phyloP scores from a whole-genome alignment of 352 stramenopile species.

The Phytopythium delawarense region DNA sequence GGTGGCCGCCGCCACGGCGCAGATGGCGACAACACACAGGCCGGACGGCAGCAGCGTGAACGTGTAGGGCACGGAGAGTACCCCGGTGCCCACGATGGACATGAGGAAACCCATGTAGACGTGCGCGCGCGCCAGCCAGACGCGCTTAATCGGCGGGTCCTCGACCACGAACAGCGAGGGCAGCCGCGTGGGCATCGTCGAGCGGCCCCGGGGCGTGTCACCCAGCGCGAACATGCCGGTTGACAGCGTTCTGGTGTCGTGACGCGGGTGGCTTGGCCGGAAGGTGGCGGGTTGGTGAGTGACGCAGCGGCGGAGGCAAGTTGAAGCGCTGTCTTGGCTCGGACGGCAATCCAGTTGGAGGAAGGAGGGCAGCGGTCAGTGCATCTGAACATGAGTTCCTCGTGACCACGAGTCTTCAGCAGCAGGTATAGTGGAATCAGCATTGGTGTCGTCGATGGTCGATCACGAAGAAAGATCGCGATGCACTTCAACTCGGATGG shows the following conservation, averaged over 20 bases:
- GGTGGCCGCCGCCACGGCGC: slow-evolving; percentile 40
- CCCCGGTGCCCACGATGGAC: slow-evolving; percentile 68
- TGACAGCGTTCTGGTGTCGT: neutral
- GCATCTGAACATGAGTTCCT: neutral
- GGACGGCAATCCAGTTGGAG: neutral
- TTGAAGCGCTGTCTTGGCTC: neutral
- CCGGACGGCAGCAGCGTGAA: slow-evolving; percentile 41
- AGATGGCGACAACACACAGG: slow-evolving; percentile 32
- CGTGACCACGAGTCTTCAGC: slow-evolving; percentile 1
- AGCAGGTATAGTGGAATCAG: neutral
- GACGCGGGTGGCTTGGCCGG: neutral
- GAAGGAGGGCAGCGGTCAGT: no score
- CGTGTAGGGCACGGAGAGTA: slow-evolving; percentile 70
- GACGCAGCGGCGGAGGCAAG: neutral
- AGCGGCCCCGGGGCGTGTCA: slow-evolving; percentile 1
- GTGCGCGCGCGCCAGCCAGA: slow-evolving; percentile 15
- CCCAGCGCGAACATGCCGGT: slow-evolving; percentile 1
- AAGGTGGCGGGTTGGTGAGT: neutral
- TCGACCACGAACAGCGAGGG: slow-evolving; percentile 3
- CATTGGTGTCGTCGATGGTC: neutral
- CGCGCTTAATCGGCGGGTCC: neutral
- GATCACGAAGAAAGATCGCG: neutral
- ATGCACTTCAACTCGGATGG: neutral
- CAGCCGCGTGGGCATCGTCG: neutral
- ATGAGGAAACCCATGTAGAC: slow-evolving; percentile 77